Base-by-base conservation (phyloP, 164 flowering plant species). In the Akebia trifoliata region DNA sequence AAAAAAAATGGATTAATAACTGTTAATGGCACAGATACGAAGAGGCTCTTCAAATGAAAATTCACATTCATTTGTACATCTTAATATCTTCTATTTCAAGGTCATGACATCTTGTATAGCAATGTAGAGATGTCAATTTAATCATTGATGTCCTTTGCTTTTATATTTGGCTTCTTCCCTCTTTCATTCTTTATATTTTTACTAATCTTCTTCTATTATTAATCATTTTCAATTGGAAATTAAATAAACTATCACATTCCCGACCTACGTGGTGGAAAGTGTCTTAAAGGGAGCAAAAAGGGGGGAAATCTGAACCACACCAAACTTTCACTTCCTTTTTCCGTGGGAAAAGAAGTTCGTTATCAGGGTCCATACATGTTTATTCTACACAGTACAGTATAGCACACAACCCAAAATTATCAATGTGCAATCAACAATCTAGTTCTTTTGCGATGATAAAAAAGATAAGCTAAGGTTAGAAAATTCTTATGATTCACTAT, bases 381-480 rank as follows among this genome's bases (percentile, higher is more conserved):
- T 28, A 25, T 14, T 4, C 28, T 2, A 48, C 52, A 25, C 4
- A 48, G 28, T 31, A 17, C 28, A 48, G 52, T 12, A 21, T 7
- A 25, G 9, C 2, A 4, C 9, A 8, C 20, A 24, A 2, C 11
- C 0, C 6, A 1, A 29, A 49, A 10, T 28, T 29, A 24, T 26
- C 51, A 49, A 42, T 18, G 28, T 31, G 20, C 35, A 49, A 49
- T 49, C 32, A 49, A 29, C 34, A 48, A 18, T 18, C n/a, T 26
- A 12, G 17, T 42, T 28, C 52, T 48, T 48, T 48, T 32, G 8
- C 20, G 20, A 15, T 6, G 26, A 48, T 29, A 29, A 15, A 31
- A 25, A 31, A 49, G 28, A 49, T 31, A 49, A 48, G 52, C 52
- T 48, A 48, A 30, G 12, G 14, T 28, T 25, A n/a, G 18, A 48